Base-by-base conservation (phyloP, 495 filamentous ascomycete genomes). In the Neurospora hispaniola region DNA sequence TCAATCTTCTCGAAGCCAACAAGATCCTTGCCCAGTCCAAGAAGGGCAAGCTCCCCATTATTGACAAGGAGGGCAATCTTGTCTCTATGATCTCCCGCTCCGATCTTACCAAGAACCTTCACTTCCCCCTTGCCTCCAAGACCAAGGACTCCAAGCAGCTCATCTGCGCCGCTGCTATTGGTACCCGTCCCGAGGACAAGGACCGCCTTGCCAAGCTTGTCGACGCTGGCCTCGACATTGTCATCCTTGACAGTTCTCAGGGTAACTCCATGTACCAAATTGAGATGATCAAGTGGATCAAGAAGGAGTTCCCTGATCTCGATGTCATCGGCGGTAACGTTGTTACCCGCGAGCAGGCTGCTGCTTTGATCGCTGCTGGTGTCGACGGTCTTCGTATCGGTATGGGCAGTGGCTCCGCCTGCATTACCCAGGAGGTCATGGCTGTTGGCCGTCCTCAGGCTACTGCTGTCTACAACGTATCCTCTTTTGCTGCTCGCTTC, bases 361-460 rank as follows among this genome's bases (percentile, higher is more conserved):
- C 96, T 42, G 81, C 87, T 74, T 83, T 99, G 74, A 98, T 99
- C 79, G 94, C 93, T 71, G 96, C 96, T 69, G 96, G 96, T 78
- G 94, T 91, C 73, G 96, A 99, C 82, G 96, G 94, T 76, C 90
- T 99, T 75, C 92, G 96, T 79, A 99, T 99, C 82, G 96, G 96
- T 81, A 99, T 99, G 96, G 96, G 96, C 77, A 95, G 92, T 80
- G 96, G 96, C 78, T 96, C 92, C 76, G 96, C 96, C 78, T 99
- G 96, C 84, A 99, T 99, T 79, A 99, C 96, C 68, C 96, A 99
- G 84, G 96, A 99, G 85, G 96, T 99, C 78, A 99, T 99, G 96
- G 96, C 96, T 71, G 94, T 98, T 54, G 96, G 96, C 44, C 91
- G 96, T 76, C 96, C 96, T 73, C 96, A 99, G 84, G 96, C 96